Base-by-base conservation (phyloP, 2,329 filamentous ascomycete species). In the Ophiocordyceps robertsii region DNA sequence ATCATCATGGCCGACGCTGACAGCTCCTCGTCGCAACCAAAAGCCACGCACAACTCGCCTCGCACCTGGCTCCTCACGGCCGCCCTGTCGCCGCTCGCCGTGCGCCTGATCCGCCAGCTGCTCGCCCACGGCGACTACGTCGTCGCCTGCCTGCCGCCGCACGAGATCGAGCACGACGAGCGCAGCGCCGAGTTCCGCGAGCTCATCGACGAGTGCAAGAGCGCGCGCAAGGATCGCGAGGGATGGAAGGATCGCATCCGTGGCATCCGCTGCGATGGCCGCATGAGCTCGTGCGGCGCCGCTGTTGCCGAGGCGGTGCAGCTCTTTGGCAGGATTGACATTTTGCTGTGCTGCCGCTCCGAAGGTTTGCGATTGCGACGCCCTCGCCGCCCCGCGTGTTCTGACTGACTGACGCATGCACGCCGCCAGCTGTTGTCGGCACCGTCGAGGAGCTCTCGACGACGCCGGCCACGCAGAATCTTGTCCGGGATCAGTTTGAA, bases 31-130 rank as follows among this genome's bases (percentile, higher is more conserved):
- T 55, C 46, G 45, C 56, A 46, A 46, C 49, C 56, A 44, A 53
- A 63, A 77, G 74, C 77, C 47, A 80, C 75, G 19, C 76, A 80
- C 60, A 81, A 80, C 56, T 80, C 76, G 29, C 88, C 89, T 40
- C 82, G 90, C 55, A 86, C 90, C 55, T 96, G 92, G 92, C 80
- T 98, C 57, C 69, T 98, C 50, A 95, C 89, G 11, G 82, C 85
- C 45, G 85, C 86, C 30, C 76, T 90, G 46, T 90, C 87, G 31
- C 87, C 90, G 12, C 75, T 95, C 49, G 82, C 82, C 42, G 83
- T 95, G 46, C 82, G 85, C 38, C 73, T 95, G 44, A 84, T 87
- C 42, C 79, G 83, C 43, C 77, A 86, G 53, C 72, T 94, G 37
- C 80, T 96, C 39, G 77, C 78, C n/a, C 88, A 95, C 62, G 90